Base-by-base conservation (phyloP, 1,284 basidiomycete genomes). In the Entoloma clypeatum region DNA sequence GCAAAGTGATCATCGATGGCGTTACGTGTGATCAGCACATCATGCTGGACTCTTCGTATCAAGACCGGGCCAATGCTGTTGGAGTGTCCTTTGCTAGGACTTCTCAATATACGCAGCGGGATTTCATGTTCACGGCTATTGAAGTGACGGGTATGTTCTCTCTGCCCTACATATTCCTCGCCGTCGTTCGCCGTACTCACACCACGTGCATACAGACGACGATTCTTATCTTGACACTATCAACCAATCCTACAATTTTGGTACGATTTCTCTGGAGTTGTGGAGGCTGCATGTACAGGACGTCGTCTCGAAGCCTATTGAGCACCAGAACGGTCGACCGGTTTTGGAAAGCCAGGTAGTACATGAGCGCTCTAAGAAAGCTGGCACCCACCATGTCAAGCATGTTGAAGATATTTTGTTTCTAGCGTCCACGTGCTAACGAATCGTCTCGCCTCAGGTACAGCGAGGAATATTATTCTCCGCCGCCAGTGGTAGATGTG, bases 301-400 rank as follows among this genome's bases (percentile, higher is more conserved):
- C 8, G 49, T 57, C 9, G 34, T 39, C 8, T 40, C 47, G 7
- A 40, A 47, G 44, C 36, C 43, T 21, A 41, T 50, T 6, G 41
- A 53, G 28, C 54, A 54, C 41, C 43, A 45, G 22, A 45, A 49
- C 13, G 48, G 51, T 17, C 39, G 36, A 14, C 44, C 41, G 7
- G 46, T 53, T 6, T 40, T 57, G 7, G 55, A 55, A 26, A 36
- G 39, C 7, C 54, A 51, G 24, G 39, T 57, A 7, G 51, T 59
- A 7, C 58, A 59, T 32, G 58, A 59, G 23, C 47, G 52, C 23
- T 54, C 56, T 7, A 59, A 59, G 47, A 59, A 57, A 42, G 51
- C 52, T 4, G 50, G 53, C 24, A 45, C 51, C 7, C 55, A 55
- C 38, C 51, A 50, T 36, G 50, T 54, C 13, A 51, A 43, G 55